phyloP scores from a whole-genome alignment of 2,329 filamentous ascomycete genomes.

The Cyclaneusma minus region DNA sequence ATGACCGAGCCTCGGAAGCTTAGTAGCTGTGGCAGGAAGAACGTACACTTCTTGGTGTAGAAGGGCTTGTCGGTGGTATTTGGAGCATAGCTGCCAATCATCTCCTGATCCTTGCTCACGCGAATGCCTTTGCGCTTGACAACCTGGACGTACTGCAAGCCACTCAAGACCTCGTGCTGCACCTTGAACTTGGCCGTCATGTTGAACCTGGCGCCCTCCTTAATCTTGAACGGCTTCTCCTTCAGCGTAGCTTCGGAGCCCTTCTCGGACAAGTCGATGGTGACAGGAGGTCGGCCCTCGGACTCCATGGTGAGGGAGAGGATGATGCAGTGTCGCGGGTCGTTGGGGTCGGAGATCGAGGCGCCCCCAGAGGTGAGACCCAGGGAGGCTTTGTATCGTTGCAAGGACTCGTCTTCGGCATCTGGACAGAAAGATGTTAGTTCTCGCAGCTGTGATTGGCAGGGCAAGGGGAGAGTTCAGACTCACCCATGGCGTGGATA shows the following conservation, averaged over 20 bases:
- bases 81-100: slow-evolving; percentile 93
- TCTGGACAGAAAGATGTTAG: slow-evolving; percentile 24
- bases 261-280: slow-evolving; percentile 67
- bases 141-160: slow-evolving; percentile 88
- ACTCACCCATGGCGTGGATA: slow-evolving; percentile 83
- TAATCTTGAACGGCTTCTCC: slow-evolving; percentile 90
- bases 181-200: slow-evolving; percentile 94
- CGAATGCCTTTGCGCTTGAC: slow-evolving; percentile 80
- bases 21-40: no score
- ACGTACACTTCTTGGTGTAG: slow-evolving; percentile 86
- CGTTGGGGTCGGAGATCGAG: slow-evolving; percentile 59
- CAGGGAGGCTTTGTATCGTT: slow-evolving; percentile 94
- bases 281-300: slow-evolving; percentile 67
- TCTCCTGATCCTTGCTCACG: slow-evolving; percentile 89
- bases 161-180: slow-evolving; percentile 89
- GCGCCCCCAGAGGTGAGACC: slow-evolving; percentile 61
- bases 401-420: slow-evolving; percentile 76
- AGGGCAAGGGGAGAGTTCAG: slow-evolving; percentile 4
- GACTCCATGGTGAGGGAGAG: slow-evolving; percentile 79
- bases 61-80: slow-evolving; percentile 75
- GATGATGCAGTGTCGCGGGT: slow-evolving; percentile 87
- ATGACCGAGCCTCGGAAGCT: slow-evolving; percentile 1
- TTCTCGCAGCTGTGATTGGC: slow-evolving; percentile 3
- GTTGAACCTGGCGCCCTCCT: slow-evolving; percentile 84
- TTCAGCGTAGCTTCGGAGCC: slow-evolving; percentile 67